Conservation (phyloP, 768 basidiomycete genomes). For the Lyophyllum semitale region DNA sequence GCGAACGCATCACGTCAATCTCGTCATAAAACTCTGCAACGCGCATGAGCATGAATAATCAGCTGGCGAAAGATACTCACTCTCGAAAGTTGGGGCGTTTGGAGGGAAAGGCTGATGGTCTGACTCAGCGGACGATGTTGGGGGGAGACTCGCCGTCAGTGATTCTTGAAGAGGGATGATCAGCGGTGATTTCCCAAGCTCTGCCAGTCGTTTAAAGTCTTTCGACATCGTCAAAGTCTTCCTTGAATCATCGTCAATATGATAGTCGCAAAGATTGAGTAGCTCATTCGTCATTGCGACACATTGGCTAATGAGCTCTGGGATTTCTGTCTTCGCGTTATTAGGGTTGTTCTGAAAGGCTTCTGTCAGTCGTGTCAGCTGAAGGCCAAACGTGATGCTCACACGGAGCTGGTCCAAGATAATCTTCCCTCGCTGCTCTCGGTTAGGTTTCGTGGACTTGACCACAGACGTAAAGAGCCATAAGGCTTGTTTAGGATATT, state of each 20-base stretch:
- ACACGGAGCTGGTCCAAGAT: conserved; percentile 67
- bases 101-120: conserved; percentile 81
- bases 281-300: conserved; percentile 69
- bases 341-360: conserved; percentile 43
- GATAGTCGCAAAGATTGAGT: conserved; percentile 63
- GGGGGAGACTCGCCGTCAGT: conserved; percentile 85
- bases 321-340: conserved; percentile 42
- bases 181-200: conserved; percentile 61
- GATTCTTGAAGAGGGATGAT: conserved; percentile 94
- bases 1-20: conserved; percentile 87
- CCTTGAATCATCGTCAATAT: conserved; percentile 39
- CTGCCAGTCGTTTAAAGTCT: conserved; percentile 56
- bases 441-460: conserved; percentile 72
- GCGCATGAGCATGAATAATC: background rate
- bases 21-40: conserved; percentile 74
- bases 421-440: conserved; percentile 58
- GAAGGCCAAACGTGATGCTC: conserved; percentile 8
- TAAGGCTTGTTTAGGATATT: conserved; percentile 87
- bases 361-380: background rate
- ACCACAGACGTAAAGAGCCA: conserved; percentile 92
- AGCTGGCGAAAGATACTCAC: conserved; percentile 38
- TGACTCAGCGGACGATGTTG: conserved; percentile 60
- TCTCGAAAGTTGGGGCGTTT: conserved; percentile 72
- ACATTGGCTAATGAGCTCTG: conserved; percentile 54
- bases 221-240: conserved; percentile 50